phyloP scores from a whole-genome alignment of 2,329 filamentous ascomycete species.

The Pseudogymnoascus destructans region DNA sequence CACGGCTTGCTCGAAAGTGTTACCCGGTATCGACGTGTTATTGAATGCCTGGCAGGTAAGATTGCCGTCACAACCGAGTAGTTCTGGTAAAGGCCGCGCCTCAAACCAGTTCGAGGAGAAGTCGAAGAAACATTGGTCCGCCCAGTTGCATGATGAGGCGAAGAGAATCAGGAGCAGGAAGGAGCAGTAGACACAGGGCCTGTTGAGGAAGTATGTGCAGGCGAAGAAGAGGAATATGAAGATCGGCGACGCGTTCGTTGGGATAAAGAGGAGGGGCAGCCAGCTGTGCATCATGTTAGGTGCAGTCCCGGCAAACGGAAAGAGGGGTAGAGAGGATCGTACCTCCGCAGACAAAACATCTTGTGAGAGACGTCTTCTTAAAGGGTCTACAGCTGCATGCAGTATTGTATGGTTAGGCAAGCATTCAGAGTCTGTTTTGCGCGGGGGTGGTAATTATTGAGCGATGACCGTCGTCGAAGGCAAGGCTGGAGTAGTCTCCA shows the following conservation, averaged over 20 bases:
- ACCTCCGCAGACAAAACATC: conserved; percentile 55
- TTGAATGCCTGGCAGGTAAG: conserved; percentile 19
- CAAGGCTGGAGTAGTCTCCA: neutral
- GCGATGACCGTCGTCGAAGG: neutral
- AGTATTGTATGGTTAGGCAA: neutral
- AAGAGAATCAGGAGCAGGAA: conserved; percentile 91
- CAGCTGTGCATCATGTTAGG: conserved; percentile 40
- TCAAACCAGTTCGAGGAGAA: conserved; percentile 86
- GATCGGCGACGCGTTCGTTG: conserved; percentile 70
- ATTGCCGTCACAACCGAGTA: conserved; percentile 14
- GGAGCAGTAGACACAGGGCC: conserved; percentile 95
- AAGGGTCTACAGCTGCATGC: neutral
- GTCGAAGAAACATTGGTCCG: conserved; percentile 85
- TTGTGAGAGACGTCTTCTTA: conserved; percentile 11
- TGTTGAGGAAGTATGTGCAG: conserved; percentile 90
- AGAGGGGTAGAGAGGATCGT: conserved; percentile 13
- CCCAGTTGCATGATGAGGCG: conserved; percentile 81
- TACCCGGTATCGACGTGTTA: conserved; percentile 18
- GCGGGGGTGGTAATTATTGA: neutral
- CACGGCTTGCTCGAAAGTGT: conserved; percentile 26
- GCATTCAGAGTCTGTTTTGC: neutral
- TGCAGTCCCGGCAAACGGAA: neutral
- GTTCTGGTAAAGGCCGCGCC: conserved; percentile 39
- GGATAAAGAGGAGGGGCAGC: conserved; percentile 79
- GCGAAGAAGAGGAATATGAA: conserved; percentile 84